A percentile compares a stretch with the other conserved stretches of the same genome.
Conservation (phyloP, 371 early-diverging fungal genomes). For the Saksenaea oblongispora region DNA sequence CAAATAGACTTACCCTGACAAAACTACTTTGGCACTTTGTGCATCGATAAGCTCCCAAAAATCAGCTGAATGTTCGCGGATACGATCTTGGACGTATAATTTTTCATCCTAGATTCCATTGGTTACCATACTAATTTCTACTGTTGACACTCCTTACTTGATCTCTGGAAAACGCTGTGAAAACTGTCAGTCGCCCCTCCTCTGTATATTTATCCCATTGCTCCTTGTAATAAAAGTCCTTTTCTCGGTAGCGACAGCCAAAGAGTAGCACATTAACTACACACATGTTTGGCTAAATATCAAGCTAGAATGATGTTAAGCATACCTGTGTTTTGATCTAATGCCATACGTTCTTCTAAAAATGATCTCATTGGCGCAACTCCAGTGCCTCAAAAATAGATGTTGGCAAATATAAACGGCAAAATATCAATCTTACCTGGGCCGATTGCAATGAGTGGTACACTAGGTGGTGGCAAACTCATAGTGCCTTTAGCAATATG, state of each 20-base stretch:
- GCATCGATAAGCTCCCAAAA: slow-evolving; percentile 71
- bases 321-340: slow-evolving; percentile 43
- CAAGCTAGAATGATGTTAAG: neutral
- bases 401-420: neutral
- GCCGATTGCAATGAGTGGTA: slow-evolving; percentile 75
- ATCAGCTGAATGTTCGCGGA: slow-evolving; percentile 56
- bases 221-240: slow-evolving; percentile 73
- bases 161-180: slow-evolving; percentile 80
- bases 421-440: slow-evolving; percentile 54
- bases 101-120: slow-evolving; percentile 24
- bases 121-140: neutral
- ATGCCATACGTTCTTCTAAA: slow-evolving; percentile 63
- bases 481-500: slow-evolving; percentile 76
- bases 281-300: neutral
- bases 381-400: slow-evolving; percentile 68
- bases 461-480: slow-evolving; percentile 55
- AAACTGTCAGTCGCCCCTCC: slow-evolving; percentile 52
- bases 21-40: slow-evolving; percentile 59
- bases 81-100: slow-evolving; percentile 81
- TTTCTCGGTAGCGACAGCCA: slow-evolving; percentile 73
- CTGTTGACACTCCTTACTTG: slow-evolving; percentile 16
- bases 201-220: slow-evolving; percentile 62
- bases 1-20: slow-evolving; percentile 67
- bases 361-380: slow-evolving; percentile 91
- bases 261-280: slow-evolving; percentile 74